Conservation (phyloP, 1,284 basidiomycete species). For the Sanghuangporus baumii region DNA sequence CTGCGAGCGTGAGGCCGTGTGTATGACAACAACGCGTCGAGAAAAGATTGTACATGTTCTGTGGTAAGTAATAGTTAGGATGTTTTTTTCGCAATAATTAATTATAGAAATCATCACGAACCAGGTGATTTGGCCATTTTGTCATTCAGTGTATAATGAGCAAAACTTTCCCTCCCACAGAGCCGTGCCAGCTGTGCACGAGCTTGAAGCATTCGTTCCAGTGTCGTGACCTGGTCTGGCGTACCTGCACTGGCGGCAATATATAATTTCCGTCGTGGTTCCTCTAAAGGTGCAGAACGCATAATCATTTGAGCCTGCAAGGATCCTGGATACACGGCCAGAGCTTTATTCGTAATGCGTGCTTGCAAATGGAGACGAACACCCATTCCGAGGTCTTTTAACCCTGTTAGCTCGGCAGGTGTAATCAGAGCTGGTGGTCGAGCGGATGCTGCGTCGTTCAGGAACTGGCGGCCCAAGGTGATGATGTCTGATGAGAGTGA, state of each 20-base stretch:
- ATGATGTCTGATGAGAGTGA: conserved; percentile 89
- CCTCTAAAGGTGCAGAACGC: conserved; percentile 79
- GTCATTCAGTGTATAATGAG: conserved; percentile 78
- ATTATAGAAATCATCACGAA: conserved; percentile 26
- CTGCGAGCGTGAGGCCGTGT: conserved; percentile 69
- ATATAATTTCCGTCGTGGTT: conserved; percentile 76
- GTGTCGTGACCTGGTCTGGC: conserved; percentile 59
- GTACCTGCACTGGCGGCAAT: conserved; percentile 70
- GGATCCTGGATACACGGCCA: conserved; percentile 76
- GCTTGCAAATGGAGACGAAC: conserved; percentile 64
- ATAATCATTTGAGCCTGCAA: conserved; percentile 91
- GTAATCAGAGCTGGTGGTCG: conserved; percentile 63
- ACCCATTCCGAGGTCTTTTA: conserved; percentile 69
- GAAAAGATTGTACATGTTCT: conserved; percentile 84
- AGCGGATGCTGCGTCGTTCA: conserved; percentile 57
- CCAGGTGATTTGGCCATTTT: conserved; percentile 94
- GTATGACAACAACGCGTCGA: conserved; percentile 72
- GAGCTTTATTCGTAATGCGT: conserved; percentile 64
- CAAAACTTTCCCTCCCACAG: conserved; percentile 80
- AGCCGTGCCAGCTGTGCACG: conserved; percentile 77
- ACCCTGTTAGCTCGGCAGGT: conserved; percentile 56
- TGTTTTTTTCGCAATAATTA: conserved; percentile 11
- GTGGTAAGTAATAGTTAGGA: not conserved
- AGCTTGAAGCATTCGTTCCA: conserved; percentile 73
- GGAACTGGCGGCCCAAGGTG: conserved; percentile 83